Conservation (phyloP, 257 asterid species). For the Primulina tabacum region DNA sequence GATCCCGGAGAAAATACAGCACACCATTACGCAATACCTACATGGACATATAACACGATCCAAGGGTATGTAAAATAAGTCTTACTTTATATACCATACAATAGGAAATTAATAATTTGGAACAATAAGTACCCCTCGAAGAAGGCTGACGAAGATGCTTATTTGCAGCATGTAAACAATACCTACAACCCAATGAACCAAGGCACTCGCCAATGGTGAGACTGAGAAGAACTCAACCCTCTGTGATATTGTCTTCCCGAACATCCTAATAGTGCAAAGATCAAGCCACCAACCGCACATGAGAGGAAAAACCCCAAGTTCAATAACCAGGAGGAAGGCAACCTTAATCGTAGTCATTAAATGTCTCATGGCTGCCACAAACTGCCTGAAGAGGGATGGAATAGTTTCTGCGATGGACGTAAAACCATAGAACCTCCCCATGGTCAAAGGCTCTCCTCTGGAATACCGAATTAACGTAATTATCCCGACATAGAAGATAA, state of each 20-base stretch:
- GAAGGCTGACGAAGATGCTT: conserved; percentile 99
- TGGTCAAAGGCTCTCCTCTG: conserved; percentile 87
- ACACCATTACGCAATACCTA: conserved; percentile 96
- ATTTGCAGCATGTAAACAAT: conserved; percentile 97
- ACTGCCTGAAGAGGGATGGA: conserved; percentile 90
- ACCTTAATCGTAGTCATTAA: conserved; percentile 98
- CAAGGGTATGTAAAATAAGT: conserved; percentile 1
- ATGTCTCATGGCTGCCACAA: conserved; percentile 92
- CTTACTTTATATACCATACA: neutral
- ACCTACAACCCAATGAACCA: conserved; percentile 98
- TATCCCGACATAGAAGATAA: conserved; percentile 74
- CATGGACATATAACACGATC: conserved; percentile 23
- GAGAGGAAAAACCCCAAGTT: conserved; percentile 96
- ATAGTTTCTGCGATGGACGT: conserved; percentile 91
- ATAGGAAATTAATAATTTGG: neutral
- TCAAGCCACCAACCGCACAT: conserved; percentile 99
- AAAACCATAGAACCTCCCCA: conserved; percentile 95
- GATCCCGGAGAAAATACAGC: conserved; percentile 95
- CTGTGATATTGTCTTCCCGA: conserved; percentile 86
- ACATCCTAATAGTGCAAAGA: conserved; percentile 92
- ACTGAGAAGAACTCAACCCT: conserved; percentile 93
- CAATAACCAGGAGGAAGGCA: conserved; percentile 95
- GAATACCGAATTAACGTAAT: conserved; percentile 80
- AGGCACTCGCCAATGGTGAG: conserved; percentile 93
- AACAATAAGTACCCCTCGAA: conserved; percentile 73